A percentile compares a stretch with the other conserved stretches of the same genome.
Evolutionary conservation across 495 filamentous ascomycete genomes (phyloP).

Genomic region (Xylaria telfairii): DNA sequence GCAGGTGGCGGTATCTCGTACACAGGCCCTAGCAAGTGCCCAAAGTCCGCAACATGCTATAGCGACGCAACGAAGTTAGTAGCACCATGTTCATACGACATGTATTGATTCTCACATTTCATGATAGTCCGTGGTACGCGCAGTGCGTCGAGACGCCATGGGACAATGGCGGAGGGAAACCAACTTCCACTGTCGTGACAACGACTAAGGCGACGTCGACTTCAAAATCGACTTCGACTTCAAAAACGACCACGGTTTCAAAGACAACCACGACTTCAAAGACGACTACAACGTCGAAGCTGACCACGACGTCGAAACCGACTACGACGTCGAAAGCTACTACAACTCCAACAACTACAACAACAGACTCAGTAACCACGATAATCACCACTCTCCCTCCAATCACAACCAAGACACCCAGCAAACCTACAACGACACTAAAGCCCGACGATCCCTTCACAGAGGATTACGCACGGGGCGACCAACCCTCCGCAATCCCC

Average conservation of each 20-base stretch:
- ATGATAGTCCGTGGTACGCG: conserved; percentile 9
- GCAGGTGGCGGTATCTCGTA: conserved; percentile 12
- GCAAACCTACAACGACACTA: conserved; percentile 4
- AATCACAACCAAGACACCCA: background rate
- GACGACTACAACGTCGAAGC: background rate
- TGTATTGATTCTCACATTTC: background rate
- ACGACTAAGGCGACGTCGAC: conserved; percentile 15
- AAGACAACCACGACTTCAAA: background rate
- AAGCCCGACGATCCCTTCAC: conserved; percentile 14
- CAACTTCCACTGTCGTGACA: conserved; percentile 2
- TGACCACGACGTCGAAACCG: background rate
- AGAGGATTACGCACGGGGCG: background rate
- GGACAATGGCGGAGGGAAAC: conserved; percentile 14
- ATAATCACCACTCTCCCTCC: conserved; percentile 13
- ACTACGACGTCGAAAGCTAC: background rate
- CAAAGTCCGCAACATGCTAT: conserved; percentile 17
- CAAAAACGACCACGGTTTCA: background rate
- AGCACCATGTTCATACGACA: background rate
- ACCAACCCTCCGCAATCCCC: background rate
- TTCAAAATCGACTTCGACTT: background rate
- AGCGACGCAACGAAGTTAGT: conserved; percentile 13
- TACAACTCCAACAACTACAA: background rate
- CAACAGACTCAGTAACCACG: background rate
- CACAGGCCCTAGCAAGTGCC: conserved; percentile 9
- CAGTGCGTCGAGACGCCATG: conserved; percentile 17